Conservation (phyloP, 768 basidiomycete genomes). For the Scleroderma bovista region DNA sequence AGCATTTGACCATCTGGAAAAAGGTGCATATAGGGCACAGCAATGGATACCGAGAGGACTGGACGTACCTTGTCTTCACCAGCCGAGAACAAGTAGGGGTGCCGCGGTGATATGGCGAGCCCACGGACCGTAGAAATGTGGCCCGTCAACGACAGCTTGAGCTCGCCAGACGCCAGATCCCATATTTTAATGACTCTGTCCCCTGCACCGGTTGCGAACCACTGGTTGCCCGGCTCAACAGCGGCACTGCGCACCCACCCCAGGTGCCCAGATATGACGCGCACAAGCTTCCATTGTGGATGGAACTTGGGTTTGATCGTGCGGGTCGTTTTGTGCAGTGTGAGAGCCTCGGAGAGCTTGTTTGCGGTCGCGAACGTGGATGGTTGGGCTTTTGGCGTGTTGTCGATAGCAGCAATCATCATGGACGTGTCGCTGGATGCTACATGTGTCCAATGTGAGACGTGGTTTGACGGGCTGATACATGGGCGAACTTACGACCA, state of each 20-base stretch:
- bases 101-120: slow-evolving; percentile 83
- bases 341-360: slow-evolving; percentile 82
- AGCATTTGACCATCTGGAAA: slow-evolving; percentile 96
- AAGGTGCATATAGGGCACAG: background rate
- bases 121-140: slow-evolving; percentile 97
- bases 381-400: slow-evolving; percentile 56
- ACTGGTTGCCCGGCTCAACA: slow-evolving; percentile 96
- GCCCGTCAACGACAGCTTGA: slow-evolving; percentile 94
- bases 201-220: slow-evolving; percentile 98
- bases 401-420: slow-evolving; percentile 73
- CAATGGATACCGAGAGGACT: background rate
- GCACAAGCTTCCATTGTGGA: slow-evolving; percentile 90
- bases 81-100: slow-evolving; percentile 96
- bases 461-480: background rate
- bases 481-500: slow-evolving; percentile 44
- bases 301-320: slow-evolving; percentile 96
- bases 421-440: slow-evolving; percentile 46
- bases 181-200: slow-evolving; percentile 99
- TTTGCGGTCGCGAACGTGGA: slow-evolving; percentile 64
- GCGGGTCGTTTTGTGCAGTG: slow-evolving; percentile 87
- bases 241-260: slow-evolving; percentile 97
- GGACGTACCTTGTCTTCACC: slow-evolving; percentile 89
- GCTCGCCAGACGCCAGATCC: slow-evolving; percentile 96
- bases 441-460: slow-evolving; percentile 12
- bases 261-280: slow-evolving; percentile 96